Base-by-base conservation (phyloP, 805 yeast genomes). In the Saturnispora serradocipensis region DNA sequence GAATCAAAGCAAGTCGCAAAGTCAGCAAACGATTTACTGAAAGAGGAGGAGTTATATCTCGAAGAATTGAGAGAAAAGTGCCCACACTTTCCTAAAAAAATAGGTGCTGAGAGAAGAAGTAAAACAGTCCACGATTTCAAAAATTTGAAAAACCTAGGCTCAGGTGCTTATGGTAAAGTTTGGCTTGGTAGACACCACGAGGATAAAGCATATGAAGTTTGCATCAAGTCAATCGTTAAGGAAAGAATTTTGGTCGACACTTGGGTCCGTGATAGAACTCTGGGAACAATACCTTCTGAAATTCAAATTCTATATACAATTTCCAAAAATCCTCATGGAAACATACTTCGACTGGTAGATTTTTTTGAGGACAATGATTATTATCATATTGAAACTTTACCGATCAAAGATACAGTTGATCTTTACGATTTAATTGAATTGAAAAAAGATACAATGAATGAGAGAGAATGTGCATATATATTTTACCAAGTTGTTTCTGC, bases 131-230 rank as follows among this genome's bases (percentile, higher is more conserved):
- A 75, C 0, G 96, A 89, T 63, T 93, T 88, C 59, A 67, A 70
- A 1, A 76, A 86, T 1, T 45, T 88, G 43, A 85, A 86, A 63
- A 80, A 82, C 55, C 80, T 93, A 81, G 99, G 99, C 1, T 91
- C 86, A 65, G 99, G 99, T 38, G 97, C 98, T 0, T 93, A 93
- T 62, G 99, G 99, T 11, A 87, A 88, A 62, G 99, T 93, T 18
- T 84, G 88, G 25, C 73, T 88, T 24, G 93, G 87, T 4, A 77
- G 77, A 64, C 86, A 84, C 61, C 78, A 76, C 45, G 72, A 75
- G 27, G 88, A 86, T 58, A 75, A 78, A 0, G 67, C 68, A 2
- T 83, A 86, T 64, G 77, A 74, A 54, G 84, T 88, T 40, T 87
- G 93, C 16, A 79, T 90, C 53, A 93, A 93, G 66, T 82, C 95